phyloP scores from a whole-genome alignment of 176 grass and related monocot genomes.

The Alopecurus myosuroides region DNA sequence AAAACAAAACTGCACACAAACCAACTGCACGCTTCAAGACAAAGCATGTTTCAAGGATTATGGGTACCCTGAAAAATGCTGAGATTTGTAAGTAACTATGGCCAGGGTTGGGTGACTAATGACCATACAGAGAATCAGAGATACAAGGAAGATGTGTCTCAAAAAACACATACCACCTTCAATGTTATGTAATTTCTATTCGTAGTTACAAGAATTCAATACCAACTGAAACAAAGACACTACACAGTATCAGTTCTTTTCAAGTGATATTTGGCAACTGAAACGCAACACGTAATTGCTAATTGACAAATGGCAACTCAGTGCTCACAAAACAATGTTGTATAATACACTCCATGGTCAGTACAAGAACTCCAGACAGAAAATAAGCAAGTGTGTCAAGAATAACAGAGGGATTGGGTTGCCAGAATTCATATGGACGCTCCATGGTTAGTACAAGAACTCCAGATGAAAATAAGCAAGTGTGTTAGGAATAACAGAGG shows the following conservation, averaged over 20 bases:
- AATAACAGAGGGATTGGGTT: not conserved
- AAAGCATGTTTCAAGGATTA: conserved; percentile 6
- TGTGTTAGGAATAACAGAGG: not conserved
- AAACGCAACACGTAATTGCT: no score
- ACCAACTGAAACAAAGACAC: not conserved
- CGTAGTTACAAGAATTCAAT: not conserved
- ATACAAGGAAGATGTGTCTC: not conserved
- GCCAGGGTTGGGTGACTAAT: not conserved
- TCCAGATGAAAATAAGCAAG: not conserved
- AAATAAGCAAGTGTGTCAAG: not conserved
- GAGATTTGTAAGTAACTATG: not conserved
- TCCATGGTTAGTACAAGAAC: not conserved
- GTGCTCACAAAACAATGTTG: not conserved
- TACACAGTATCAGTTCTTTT: not conserved
- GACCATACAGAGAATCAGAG: not conserved
- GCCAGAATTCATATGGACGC: not conserved
- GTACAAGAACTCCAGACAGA: not conserved
- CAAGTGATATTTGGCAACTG: not conserved
- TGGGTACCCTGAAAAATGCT: not conserved
- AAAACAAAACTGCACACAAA: not conserved
- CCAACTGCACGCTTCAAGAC: not conserved
- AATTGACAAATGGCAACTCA: not conserved
- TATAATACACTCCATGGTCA: not conserved
- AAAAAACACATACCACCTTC: not conserved
- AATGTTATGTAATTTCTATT: not conserved